phyloP scores from a whole-genome alignment of 2,329 filamentous ascomycete genomes.

The Botrytis byssoidea region DNA sequence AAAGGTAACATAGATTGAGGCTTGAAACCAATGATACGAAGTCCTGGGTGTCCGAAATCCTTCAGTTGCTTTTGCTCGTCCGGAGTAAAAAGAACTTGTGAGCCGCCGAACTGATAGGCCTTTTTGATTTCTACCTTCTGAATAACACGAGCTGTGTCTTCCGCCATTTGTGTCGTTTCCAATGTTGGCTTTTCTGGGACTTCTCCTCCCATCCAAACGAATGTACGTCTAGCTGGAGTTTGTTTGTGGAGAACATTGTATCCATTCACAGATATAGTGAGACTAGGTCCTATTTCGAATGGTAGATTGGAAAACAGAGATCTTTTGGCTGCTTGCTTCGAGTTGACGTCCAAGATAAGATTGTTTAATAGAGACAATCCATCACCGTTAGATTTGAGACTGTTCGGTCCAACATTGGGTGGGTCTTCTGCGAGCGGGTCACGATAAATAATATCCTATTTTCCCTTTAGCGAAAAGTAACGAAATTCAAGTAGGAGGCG shows the following conservation, averaged over 20 bases:
- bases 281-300: conserved; percentile 79
- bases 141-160: conserved; percentile 73
- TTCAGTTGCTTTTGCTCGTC: conserved; percentile 79
- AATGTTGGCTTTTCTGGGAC: conserved; percentile 75
- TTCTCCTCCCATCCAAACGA: conserved; percentile 86
- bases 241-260: conserved; percentile 88
- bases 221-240: conserved; percentile 76
- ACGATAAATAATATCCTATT: conserved; percentile 85
- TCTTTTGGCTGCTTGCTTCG: conserved; percentile 81
- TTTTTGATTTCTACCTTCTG: conserved; percentile 82
- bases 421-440: conserved; percentile 70
- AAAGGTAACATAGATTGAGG: conserved; percentile 68
- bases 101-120: conserved; percentile 93
- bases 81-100: conserved; percentile 79
- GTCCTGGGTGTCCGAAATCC: conserved; percentile 76
- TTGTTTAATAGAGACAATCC: conserved; percentile 77
- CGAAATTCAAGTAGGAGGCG: neutral
- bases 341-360: conserved; percentile 84
- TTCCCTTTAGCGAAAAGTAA: conserved; percentile 28
- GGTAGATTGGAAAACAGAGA: conserved; percentile 84
- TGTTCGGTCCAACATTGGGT: conserved; percentile 52
- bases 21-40: conserved; percentile 94
- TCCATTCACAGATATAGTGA: conserved; percentile 88
- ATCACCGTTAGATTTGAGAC: conserved; percentile 65
- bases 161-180: conserved; percentile 71